Evolutionary conservation across 805 yeast species (phyloP), one percentile per base, ranked within the genome.

Genomic region (Candida namnaoensis): DNA sequence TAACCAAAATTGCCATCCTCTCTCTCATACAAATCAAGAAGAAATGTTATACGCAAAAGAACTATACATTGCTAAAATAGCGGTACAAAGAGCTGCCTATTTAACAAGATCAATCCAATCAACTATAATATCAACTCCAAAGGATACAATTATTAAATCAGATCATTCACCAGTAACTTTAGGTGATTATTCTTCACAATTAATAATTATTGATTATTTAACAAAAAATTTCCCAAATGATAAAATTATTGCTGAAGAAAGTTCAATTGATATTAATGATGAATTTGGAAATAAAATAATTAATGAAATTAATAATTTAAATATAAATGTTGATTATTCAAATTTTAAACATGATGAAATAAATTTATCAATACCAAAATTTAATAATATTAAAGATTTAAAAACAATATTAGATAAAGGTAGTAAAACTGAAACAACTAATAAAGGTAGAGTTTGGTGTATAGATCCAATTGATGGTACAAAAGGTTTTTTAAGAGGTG

Each of bases 381-480:
- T 82, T 35, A 46, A 53, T 10, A 56, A 68, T 4, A 56, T 73
- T 30, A 68, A 70, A 1, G 71, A 74, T 30, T 71, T 91, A 38
- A 72, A 74, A 48, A 68, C 74, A 6, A 70, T 82, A 25, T 84
- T 93, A 43, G 96, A 88, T 57, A 64, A 71, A 45, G 99, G 99
- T 38, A 72, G 76, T 54, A n/a, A n/a, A n/a, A 85, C 84, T 34
- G 60, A 71, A 46, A 98, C 97, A 41, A 95, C 97, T 5, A 50
- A 64, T 30, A 67, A 61, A 33, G 95, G 95, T 24, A 71, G 99
- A 46, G 79, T 87, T 58, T 93, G 99, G 99, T 95, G 97, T 1
- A 66, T 93, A 54, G 99, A 93, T 57, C 99, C 99, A 34, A 90
- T 93, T 47, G 99, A 93, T 57, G 99, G 99, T 7, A 93, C 99